Percentiles rank a stretch among this genome's conserved stretches.
Conservation (phyloP, 2,329 filamentous ascomycete genomes). For the Blastomyces percursus region DNA sequence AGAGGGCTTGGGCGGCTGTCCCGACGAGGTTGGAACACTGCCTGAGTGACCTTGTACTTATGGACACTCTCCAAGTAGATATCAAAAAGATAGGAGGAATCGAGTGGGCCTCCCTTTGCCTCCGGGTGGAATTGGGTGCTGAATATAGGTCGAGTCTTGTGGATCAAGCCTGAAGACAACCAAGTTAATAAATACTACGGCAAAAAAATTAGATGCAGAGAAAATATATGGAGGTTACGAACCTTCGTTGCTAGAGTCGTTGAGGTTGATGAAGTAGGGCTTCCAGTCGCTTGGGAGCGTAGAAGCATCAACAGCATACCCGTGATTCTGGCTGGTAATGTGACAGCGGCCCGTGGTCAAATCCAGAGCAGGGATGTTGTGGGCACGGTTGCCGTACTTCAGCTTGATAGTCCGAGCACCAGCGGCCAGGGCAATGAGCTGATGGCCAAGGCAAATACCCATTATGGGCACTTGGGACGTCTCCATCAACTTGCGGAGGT, state of each 20-base stretch:
- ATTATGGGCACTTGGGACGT: constrained; percentile 84
- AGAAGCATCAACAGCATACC: constrained; percentile 80
- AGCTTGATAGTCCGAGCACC: constrained; percentile 91
- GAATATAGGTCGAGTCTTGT: constrained; percentile 93
- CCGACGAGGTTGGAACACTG: constrained; percentile 57
- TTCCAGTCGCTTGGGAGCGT: constrained; percentile 81
- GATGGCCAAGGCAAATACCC: constrained; percentile 96
- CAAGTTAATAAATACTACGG: background rate
- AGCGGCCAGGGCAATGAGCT: constrained; percentile 80
- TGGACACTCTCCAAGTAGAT: constrained; percentile 85
- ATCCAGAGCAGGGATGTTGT: constrained; percentile 95
- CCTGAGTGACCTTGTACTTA: constrained; percentile 76
- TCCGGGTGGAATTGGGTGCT: constrained; percentile 98
- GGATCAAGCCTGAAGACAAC: constrained; percentile 58
- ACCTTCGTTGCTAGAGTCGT: constrained; percentile 94
- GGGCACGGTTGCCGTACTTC: constrained; percentile 97
- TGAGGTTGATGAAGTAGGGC: constrained; percentile 97
- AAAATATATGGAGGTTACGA: constrained; percentile 16
- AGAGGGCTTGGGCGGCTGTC: constrained; percentile 81
- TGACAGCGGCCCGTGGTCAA: constrained; percentile 94
- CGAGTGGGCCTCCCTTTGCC: constrained; percentile 92
- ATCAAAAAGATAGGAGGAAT: constrained; percentile 93
- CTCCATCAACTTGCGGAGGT: constrained; percentile 82
- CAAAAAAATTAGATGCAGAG: background rate
- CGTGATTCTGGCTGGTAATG: constrained; percentile 97